phyloP scores from a whole-genome alignment of 2,329 filamentous ascomycete genomes.

The Polychaeton citri region DNA sequence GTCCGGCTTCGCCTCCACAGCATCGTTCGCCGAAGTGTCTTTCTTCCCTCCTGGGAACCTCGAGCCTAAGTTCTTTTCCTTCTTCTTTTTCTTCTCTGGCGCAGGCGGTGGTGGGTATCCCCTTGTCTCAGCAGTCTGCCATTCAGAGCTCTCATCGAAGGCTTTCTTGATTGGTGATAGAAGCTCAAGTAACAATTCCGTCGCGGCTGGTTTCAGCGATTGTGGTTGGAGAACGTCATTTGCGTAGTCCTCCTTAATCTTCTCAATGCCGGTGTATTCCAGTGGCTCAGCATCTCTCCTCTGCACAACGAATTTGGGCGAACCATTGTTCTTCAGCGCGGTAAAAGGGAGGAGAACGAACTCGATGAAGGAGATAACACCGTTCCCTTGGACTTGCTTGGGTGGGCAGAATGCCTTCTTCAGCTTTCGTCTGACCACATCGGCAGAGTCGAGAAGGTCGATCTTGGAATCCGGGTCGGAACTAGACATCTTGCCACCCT shows the following conservation, averaged over 20 bases:
- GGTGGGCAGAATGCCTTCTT: conserved; percentile 73
- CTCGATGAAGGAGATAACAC: conserved; percentile 74
- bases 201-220: conserved; percentile 71
- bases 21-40: conserved; percentile 12
- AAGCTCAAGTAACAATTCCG: conserved; percentile 57
- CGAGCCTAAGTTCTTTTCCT: conserved; percentile 61
- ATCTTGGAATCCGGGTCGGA: conserved; percentile 72
- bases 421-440: conserved; percentile 67
- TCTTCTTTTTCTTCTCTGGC: conserved; percentile 53
- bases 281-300: conserved; percentile 57
- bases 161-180: conserved; percentile 65
- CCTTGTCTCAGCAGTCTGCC: conserved; percentile 62
- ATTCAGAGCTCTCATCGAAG: conserved; percentile 59
- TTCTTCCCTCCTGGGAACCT: conserved; percentile 41
- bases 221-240: conserved; percentile 61
- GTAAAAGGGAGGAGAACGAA: conserved; percentile 71
- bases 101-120: conserved; percentile 64
- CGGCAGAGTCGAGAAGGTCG: conserved; percentile 71
- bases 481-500: conserved; percentile 67
- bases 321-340: conserved; percentile 41
- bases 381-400: conserved; percentile 68
- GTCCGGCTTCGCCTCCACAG: conserved; percentile 31
- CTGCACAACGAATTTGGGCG: conserved; percentile 51
- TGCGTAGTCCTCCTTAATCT: conserved; percentile 67
- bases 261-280: conserved; percentile 61